A percentile compares a stretch with the other conserved stretches of the same genome.
Conservation (phyloP, 2,329 filamentous ascomycete species). For the Tothia fuscella region DNA sequence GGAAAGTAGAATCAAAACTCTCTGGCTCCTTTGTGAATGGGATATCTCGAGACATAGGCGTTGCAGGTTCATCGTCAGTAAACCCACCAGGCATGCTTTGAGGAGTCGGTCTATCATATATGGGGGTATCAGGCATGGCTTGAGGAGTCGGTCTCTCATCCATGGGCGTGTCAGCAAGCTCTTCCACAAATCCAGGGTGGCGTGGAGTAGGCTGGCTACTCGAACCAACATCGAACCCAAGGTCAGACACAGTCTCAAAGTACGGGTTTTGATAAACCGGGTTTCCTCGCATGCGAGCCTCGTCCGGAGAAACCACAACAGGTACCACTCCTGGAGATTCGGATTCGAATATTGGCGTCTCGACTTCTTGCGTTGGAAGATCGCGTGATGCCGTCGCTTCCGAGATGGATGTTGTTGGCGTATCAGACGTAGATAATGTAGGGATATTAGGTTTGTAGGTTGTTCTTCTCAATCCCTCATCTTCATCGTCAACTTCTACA, state of each 20-base stretch:
- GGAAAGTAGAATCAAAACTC: constrained; percentile 1
- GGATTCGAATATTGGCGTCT: constrained; percentile 12
- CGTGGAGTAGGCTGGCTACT: background rate
- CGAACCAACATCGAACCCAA: constrained; percentile 13
- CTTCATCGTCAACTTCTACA: constrained; percentile 25
- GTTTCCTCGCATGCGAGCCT: constrained; percentile 17
- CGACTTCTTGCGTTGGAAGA: constrained; percentile 15
- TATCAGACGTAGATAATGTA: background rate
- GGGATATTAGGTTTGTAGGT: constrained; percentile 20
- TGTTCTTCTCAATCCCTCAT: constrained; percentile 19
- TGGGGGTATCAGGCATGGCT: constrained; percentile 42
- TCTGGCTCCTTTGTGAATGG: background rate
- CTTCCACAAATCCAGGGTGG: constrained; percentile 23
- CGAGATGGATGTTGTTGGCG: constrained; percentile 1
- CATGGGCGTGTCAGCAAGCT: constrained; percentile 44
- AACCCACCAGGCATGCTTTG: constrained; percentile 42
- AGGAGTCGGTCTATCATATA: constrained; percentile 30
- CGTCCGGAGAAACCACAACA: constrained; percentile 13
- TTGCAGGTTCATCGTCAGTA: constrained; percentile 19
- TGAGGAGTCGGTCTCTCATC: constrained; percentile 28
- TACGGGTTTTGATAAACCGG: constrained; percentile 27
- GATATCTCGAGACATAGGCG: constrained; percentile 8
- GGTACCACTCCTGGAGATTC: constrained; percentile 15
- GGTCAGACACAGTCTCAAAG: constrained; percentile 30
- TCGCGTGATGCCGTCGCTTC: background rate